A percentile compares a stretch with the other conserved stretches of the same genome.
Evolutionary conservation across 208 protist species (phyloP).

Genomic region (Naegleria gruberi): DNA sequence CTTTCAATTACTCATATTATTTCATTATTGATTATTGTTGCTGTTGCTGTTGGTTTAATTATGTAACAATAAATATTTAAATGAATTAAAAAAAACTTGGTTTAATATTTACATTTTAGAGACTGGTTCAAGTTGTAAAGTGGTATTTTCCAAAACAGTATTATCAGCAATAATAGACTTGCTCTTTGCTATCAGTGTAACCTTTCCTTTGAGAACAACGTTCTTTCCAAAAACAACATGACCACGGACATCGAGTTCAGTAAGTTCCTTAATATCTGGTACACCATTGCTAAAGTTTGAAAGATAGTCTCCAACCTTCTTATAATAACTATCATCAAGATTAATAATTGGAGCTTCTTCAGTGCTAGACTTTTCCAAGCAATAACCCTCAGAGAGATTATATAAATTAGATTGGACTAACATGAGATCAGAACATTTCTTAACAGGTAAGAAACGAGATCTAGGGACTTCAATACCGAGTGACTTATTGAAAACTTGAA

Average conservation of each 20-base stretch:
- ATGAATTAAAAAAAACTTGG: too few species aligned
- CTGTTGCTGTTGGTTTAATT: too few species aligned
- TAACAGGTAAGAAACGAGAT: slow-evolving; percentile 94
- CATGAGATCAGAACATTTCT: slow-evolving; percentile 90
- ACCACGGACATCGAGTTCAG: background rate
- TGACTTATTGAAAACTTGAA: slow-evolving; percentile 74
- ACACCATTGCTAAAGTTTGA: background rate
- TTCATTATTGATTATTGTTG: too few species aligned
- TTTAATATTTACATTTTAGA: too few species aligned
- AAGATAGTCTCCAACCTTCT: background rate
- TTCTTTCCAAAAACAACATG: slow-evolving; percentile 15
- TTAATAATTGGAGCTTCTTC: background rate
- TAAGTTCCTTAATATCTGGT: background rate
- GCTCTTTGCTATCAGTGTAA: background rate
- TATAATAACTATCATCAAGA: slow-evolving; percentile 5
- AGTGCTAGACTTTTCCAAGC: background rate
- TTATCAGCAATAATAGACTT: background rate
- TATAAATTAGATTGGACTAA: slow-evolving; percentile 89
- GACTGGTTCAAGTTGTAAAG: too few species aligned
- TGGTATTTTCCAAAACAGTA: background rate
- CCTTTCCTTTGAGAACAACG: background rate
- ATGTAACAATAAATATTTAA: too few species aligned
- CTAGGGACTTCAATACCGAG: slow-evolving; percentile 83
- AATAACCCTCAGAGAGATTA: slow-evolving; percentile 56
- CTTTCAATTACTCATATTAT: too few species aligned